These are phyloP conservation scores for Plasmodium inui DNA, from an alignment of 169 alveolate genomes.

Conservation along the genomic window DNA sequence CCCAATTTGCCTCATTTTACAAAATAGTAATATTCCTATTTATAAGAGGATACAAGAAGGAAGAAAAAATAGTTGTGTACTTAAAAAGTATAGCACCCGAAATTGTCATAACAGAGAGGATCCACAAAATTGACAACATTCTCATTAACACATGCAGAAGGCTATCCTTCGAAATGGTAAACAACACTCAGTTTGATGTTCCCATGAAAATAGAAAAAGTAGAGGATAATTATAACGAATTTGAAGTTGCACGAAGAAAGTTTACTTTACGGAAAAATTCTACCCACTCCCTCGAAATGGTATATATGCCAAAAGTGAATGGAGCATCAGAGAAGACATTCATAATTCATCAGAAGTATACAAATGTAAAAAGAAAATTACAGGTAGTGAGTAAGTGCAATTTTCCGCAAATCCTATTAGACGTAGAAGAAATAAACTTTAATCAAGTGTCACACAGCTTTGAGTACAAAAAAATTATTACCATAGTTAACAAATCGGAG, in stretches of 20 bases:
- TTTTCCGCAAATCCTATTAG: conserved; percentile 34
- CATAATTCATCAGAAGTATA: conserved; percentile 66
- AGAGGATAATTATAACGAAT: conserved; percentile 60
- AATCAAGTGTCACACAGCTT: conserved; percentile 55
- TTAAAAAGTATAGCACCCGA: conserved; percentile 67
- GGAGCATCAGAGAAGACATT: conserved; percentile 18
- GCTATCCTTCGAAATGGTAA: conserved; percentile 37
- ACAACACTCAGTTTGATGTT: conserved; percentile 8
- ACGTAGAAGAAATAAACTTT: conserved; percentile 43
- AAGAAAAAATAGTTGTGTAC: conserved; percentile 43
- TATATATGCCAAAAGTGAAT: conserved; percentile 32
- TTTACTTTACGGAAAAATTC: conserved; percentile 30
- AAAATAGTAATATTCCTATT: conserved; percentile 44
- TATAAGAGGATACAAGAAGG: conserved; percentile 62
- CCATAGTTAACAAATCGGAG: conserved; percentile 49
- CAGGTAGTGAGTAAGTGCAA: conserved; percentile 14
- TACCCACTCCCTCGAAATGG: conserved; percentile 2
- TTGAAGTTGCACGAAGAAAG: not conserved
- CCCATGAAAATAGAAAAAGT: conserved; percentile 28
- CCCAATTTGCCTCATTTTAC: conserved; percentile 61
- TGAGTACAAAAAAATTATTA: conserved; percentile 23
- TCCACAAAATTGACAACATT: conserved; percentile 22
- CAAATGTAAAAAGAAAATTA: conserved; percentile 36
- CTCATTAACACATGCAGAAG: conserved; percentile 29
- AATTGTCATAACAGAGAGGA: conserved; percentile 12